Evolutionary conservation across 495 filamentous ascomycete genomes (phyloP), one percentile per base, ranked within the genome.

Genomic region (Extremus antarcticus): DNA sequence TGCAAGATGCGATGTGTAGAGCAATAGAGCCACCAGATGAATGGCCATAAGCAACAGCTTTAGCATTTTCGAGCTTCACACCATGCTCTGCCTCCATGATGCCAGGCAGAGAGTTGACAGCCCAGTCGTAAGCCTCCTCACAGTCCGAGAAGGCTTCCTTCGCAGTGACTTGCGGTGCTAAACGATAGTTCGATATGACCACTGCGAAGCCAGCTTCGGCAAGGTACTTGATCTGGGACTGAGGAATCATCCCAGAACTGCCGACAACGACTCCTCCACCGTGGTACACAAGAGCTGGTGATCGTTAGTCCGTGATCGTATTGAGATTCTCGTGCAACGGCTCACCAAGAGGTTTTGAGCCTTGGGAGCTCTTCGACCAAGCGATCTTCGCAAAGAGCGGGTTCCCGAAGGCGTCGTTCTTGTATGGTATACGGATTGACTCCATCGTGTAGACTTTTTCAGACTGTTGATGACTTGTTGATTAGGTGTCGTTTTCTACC

Each of bases 61-160:
- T 11, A 52, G 29, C 13, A 13, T 13, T 35, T 7, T 35, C 29
- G 29, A 35, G 29, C 4, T 35, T 7, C 7, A 35, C 17, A 16
- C 41, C 49, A 25, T 57, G 32, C 16, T 35, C 25, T 2, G 10
- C 11, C 16, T 22, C 16, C 39, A 57, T 29, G 32, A 57, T 1
- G 7, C 38, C 25, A 1, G 40, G 38, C 13, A 57, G 40, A 1
- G 32, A 29, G 3, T 19, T 19, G 16, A 32, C 52, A n/a, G 48
- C 40, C 55, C 55, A 57, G 20, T 57, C 55, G 41, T 57, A 53
- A 25, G 55, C 48, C 16, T 52, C 35, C 20, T 53, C 55, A 25
- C 48, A 43, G 32, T 57, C 55, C 16, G 38, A 47, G 25, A 57
- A 52, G 11, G 48, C 55, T 47, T 57, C 39, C n/a, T 46, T 52